phyloP scores from a whole-genome alignment of 805 yeast genomes.

The Saccharomyces mikatae region DNA sequence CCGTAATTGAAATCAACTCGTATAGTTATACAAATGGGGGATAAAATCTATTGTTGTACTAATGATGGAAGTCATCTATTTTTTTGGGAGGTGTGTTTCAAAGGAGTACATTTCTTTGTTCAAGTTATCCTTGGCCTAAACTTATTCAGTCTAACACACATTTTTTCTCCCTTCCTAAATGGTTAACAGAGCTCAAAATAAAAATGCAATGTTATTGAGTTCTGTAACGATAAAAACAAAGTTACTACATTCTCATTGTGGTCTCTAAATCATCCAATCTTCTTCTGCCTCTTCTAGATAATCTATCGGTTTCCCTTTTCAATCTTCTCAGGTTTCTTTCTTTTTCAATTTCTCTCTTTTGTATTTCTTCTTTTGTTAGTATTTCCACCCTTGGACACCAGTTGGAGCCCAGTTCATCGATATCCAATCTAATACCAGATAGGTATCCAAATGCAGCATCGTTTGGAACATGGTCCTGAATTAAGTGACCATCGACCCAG shows the following conservation, averaged over 20 bases:
- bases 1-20: not conserved
- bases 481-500: conserved; percentile 59
- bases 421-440: conserved; percentile 65
- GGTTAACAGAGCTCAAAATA: not conserved
- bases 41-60: not conserved
- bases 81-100: not conserved
- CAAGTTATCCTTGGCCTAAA: not conserved
- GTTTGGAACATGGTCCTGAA: conserved; percentile 40
- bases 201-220: not conserved
- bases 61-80: not conserved
- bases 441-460: conserved; percentile 54
- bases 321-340: conserved; percentile 85
- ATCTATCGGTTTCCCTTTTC: conserved; percentile 75
- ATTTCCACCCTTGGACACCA: conserved; percentile 89
- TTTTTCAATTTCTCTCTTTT: conserved; percentile 88
- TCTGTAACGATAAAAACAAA: not conserved
- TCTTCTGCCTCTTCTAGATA: conserved; percentile 34
- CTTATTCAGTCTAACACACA: not conserved
- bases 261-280: conserved; percentile 46
- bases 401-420: conserved; percentile 64
- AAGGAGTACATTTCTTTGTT: not conserved
- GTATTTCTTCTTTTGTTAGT: conserved; percentile 86
- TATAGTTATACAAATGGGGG: not conserved
- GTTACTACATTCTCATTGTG: conserved; percentile 19
- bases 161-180: not conserved